phyloP scores from a whole-genome alignment of 2,329 filamentous ascomycete genomes.

The Bipolaris victoriae region DNA sequence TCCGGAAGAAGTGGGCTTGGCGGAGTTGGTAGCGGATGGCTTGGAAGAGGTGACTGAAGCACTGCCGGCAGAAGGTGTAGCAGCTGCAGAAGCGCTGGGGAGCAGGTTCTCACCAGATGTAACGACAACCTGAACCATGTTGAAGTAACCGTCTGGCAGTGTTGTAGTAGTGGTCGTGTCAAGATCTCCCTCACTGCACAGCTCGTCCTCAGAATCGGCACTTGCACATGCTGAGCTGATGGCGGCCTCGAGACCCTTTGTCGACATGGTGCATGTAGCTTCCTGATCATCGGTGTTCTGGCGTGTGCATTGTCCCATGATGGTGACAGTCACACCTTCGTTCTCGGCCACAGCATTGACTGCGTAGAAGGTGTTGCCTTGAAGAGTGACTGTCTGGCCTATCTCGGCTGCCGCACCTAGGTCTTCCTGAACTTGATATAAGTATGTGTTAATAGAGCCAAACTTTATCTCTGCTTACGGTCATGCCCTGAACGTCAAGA shows the following conservation, averaged over 20 bases:
- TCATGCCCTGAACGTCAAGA: conserved; percentile 8
- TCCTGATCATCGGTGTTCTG: conserved; percentile 15
- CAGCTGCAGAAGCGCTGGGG: conserved; percentile 26
- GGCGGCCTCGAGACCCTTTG: conserved; percentile 10
- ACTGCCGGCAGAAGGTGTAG: conserved; percentile 22
- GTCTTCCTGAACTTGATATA: not conserved
- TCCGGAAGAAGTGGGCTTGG: conserved; percentile 2
- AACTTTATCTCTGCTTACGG: conserved; percentile 7
- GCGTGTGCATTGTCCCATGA: conserved; percentile 22
- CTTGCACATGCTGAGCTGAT: conserved; percentile 19
- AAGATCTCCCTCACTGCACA: not conserved
- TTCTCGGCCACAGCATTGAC: conserved; percentile 18
- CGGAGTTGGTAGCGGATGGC: not conserved
- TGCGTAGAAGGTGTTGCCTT: conserved; percentile 27
- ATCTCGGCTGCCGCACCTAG: not conserved
- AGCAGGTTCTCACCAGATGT: conserved; percentile 39
- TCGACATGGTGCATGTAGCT: conserved; percentile 25
- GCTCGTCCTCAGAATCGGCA: not conserved
- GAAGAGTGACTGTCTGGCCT: conserved; percentile 18
- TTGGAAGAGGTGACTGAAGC: conserved; percentile 16
- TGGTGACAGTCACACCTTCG: conserved; percentile 11
- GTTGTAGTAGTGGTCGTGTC: not conserved
- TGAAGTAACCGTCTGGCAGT: conserved; percentile 18
- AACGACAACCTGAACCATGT: conserved; percentile 31
- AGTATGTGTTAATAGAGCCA: not conserved